Evolutionary conservation across 2,329 filamentous ascomycete genomes (phyloP).

Genomic region (Epichloe hybrida): DNA sequence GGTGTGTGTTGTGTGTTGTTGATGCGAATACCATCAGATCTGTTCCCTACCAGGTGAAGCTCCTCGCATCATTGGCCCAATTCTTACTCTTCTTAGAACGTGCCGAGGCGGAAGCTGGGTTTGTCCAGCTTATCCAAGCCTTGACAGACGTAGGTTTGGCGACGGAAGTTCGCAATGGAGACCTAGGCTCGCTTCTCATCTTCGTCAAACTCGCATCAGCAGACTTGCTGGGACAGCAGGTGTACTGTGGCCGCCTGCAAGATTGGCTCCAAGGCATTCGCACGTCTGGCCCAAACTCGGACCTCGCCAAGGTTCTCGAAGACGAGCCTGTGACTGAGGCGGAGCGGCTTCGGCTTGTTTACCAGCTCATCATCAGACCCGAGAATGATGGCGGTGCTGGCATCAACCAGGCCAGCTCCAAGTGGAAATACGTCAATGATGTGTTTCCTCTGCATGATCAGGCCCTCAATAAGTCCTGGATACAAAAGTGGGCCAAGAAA

Average conservation of each 20-base stretch:
- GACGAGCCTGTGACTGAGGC: conserved; percentile 72
- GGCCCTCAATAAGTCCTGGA: conserved; percentile 59
- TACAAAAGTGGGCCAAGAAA: conserved; percentile 61
- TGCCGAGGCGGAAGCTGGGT: conserved; percentile 56
- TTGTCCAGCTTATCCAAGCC: conserved; percentile 62
- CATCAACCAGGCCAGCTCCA: conserved; percentile 52
- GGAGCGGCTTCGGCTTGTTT: conserved; percentile 76
- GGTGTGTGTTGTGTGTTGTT: conserved; percentile 34
- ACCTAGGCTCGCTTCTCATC: conserved; percentile 61
- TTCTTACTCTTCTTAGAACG: conserved; percentile 36
- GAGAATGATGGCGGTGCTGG: conserved; percentile 66
- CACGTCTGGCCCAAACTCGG: conserved; percentile 58
- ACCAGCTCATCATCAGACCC: conserved; percentile 67
- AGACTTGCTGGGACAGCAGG: conserved; percentile 60
- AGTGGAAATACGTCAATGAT: conserved; percentile 60
- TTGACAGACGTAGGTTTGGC: conserved; percentile 70
- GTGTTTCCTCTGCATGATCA: conserved; percentile 73
- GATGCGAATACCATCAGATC: not conserved
- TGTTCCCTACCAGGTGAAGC: not conserved
- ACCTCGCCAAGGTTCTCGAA: conserved; percentile 55
- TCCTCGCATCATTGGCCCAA: not conserved
- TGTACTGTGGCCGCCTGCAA: conserved; percentile 76
- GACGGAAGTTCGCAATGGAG: conserved; percentile 74
- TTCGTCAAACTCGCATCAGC: conserved; percentile 72
- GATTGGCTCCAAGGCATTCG: conserved; percentile 91